Evolutionary conservation across 164 flowering plant genomes (phyloP), one percentile per base, ranked within the genome.

Genomic region (Chloranthus sessilifolius): DNA sequence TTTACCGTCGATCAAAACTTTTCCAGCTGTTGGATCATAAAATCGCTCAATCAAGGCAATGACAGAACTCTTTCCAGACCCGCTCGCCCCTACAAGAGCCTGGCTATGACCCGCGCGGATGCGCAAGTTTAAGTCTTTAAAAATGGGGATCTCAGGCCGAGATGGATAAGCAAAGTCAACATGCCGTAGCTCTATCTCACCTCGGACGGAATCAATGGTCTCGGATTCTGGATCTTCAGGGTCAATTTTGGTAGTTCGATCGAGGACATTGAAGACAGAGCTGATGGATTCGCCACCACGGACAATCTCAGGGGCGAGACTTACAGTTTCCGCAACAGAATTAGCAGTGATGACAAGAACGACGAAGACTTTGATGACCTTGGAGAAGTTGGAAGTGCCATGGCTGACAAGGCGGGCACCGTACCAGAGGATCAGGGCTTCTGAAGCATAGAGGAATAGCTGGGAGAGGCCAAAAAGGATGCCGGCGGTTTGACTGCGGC

Each of bases 21-120:
- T 86, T 15, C 99, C 99, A 0, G 65, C 77, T 0, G 41, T 53
- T 2, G 99, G 99, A 63, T 94, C 99, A 42, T 89, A 94, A 63
- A 94, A 94, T 11, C 99, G 68, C 65, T 89, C 92, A 0, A 94
- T 84, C 63, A 94, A 58, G n/a, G 90, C 84, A 45, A 89, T 83
- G 7, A 94, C 83, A 1, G 99, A 87, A 43, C 97, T 89, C 78
- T 94, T 94, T 1, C 99, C 99, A 5, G 90, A 87, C n/a, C 99
- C 99, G 55, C 99, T 94, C 0, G 99, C 89, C 12, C 99, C 99
- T 10, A 94, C 99, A 6, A 94, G 88, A 5, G 99, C 97, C 54
- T 82, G 97, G 75, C 97, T 94, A 42, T 78, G 82, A 14, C 97
- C 99, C 15, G 97, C 95, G 0, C 94, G 81, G 56, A 89, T 83